Evolutionary conservation across 331 rosid genomes (phyloP), one percentile per base, ranked within the genome.

Genomic region (Rhamnella rubrinervis): DNA sequence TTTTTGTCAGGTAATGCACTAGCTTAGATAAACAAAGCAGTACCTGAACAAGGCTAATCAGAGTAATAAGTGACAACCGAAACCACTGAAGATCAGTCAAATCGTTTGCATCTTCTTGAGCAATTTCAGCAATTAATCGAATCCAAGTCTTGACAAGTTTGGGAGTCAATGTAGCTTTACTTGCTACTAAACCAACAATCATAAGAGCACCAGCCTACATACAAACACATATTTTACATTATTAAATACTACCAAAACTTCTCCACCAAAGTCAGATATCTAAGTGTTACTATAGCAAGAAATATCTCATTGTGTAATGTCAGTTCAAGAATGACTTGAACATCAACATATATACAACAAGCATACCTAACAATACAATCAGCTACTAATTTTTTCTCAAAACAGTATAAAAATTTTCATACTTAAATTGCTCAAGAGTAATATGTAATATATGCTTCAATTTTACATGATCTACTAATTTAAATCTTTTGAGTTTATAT

Each of bases 11-110:
- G 6, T 13, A 50, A 62, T 39, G 38, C 31, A 66, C 59, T 14
- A 16, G 37, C 41, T 23, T 61, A 56, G 23, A 16, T 23, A 19
- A 80, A 63, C 41, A 66, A 35, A 40, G 15, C 17, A 61, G 71
- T 84, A 93, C 98, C 98, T 91, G 98, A 85, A 91, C 86, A 75
- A 93, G 87, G 80, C 80, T 87, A 78, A 89, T 84, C 77, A 91
- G 76, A 67, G 92, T 83, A 80, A 93, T 81, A 70, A 93, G 85
- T 65, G 98, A 85, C 68, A 87, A 65, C 71, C 93, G 88, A 83
- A 89, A 67, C 88, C 89, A 86, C 59, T 87, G 91, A 77, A 91
- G 84, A 84, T 91, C 89, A 55, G 72, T 77, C 19, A 73, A 85
- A 60, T 84, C 87, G 73, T 70, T 80, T 1, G 90, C 82, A 63